Evolutionary conservation across 1,284 basidiomycete species (phyloP), one percentile per base, ranked within the genome.

Genomic region (Ceratobasidium sp.): DNA sequence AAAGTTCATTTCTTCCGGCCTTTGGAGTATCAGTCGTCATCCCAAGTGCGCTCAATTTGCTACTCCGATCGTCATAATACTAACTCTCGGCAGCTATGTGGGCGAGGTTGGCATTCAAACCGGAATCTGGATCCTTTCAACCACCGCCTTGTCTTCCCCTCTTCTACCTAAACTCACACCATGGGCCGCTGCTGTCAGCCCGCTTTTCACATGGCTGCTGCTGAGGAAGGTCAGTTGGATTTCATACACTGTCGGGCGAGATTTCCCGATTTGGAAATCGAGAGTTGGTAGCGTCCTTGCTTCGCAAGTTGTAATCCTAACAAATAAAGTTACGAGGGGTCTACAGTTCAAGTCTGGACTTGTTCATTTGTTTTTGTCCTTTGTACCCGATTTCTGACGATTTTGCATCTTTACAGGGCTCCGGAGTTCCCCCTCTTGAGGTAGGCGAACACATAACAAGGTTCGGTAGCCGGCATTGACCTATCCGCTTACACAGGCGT

Each of bases 91-190:
- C 75, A 92, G 90, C 81, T 93, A 93, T 79, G 85, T 92, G 41
- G 91, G 89, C 28, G 92, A 94, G 81, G 84, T 93, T 12, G 86
- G 89, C 90, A 83, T 93, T 21, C 92, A 91, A 88, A 85, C 85
- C 2, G 89, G 89, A 10, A 88, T 92, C 32, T 92, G 87, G 83
- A 81, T 87, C 5, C 80, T 92, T 14, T 85, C 89, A 1, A 82
- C 84, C 2, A 76, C 83, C 9, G 84, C 86, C 8, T 79, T 90
- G 21, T 82, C 83, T 76, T 81, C 82, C 5, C 77, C 82, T 48
- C 81, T 84, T 76, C 84, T 85, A 77, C 83, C 88, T 75, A 23
- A 76, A 23, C 83, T 81, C 3, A 80, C 84, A 0, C 79, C 85
- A 72, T 83, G 83, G 12, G 75, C 88, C 3, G 85, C 87, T 3